A percentile compares a stretch with the other conserved stretches of the same genome.
These are phyloP conservation scores for Candida morakotiae DNA, from an alignment of 805 yeast species.

Conservation along the genomic window DNA sequence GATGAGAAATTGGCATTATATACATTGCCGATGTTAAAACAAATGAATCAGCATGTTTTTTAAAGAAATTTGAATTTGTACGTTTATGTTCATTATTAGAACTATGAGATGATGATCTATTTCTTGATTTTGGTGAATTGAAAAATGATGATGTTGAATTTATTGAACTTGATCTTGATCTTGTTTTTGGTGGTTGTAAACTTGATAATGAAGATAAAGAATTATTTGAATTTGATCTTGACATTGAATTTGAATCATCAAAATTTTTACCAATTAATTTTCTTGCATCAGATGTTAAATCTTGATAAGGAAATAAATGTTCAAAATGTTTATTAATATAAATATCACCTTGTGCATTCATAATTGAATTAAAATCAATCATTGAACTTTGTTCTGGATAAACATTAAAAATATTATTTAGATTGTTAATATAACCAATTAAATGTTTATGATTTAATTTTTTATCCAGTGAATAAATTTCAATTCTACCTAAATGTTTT, in stretches of 20 bases:
- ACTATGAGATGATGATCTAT: conserved; percentile 3
- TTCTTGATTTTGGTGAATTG: conserved; percentile 11
- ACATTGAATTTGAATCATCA: neutral
- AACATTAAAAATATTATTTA: conserved; percentile 47
- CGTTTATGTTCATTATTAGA: conserved; percentile 5
- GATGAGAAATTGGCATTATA: conserved; percentile 69
- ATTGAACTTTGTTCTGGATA: conserved; percentile 56
- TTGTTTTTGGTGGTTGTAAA: conserved; percentile 8
- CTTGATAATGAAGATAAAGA: conserved; percentile 14
- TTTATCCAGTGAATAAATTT: conserved; percentile 45
- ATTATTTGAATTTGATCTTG: conserved; percentile 9
- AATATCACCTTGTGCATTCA: conserved; percentile 54
- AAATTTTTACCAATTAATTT: conserved; percentile 6
- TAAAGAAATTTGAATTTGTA: conserved; percentile 19
- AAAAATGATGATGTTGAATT: conserved; percentile 28
- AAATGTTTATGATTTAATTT: conserved; percentile 48
- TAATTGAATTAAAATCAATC: conserved; percentile 54
- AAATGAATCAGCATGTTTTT: conserved; percentile 25
- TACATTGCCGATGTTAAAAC: conserved; percentile 45
- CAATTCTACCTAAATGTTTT: conserved; percentile 46
- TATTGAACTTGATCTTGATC: conserved; percentile 18
- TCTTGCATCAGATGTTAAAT: conserved; percentile 2
- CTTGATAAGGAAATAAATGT: conserved; percentile 22
- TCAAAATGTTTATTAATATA: conserved; percentile 41
- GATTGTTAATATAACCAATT: conserved; percentile 44